Evolutionary conservation across 2,329 filamentous ascomycete genomes (phyloP), one percentile per base, ranked within the genome.

Genomic region (Simplicillium sp.): DNA sequence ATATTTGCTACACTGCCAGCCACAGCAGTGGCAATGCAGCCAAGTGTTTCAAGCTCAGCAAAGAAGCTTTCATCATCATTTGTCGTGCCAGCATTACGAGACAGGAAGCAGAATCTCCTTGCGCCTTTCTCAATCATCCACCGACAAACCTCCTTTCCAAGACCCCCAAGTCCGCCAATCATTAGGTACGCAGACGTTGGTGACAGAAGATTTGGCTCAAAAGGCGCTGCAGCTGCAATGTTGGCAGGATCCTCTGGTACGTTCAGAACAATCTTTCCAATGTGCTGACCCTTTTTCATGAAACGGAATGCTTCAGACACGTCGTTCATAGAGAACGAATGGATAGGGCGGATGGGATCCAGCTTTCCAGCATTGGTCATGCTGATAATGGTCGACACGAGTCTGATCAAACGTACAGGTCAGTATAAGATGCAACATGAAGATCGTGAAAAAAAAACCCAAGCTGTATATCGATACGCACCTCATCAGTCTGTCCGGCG

Each of bases 271-370:
- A 50, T 58, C 39, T 68, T 69, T 0, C 64, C 66, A 25, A 65
- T 59, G 42, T 67, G 64, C 32, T 49, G 50, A 2, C 61, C 64
- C 4, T 49, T 51, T 37, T 66, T 63, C 53, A 70, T 57, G 14
- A 59, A 50, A 0, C 59, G 48, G 43, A 70, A 63, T 0, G 65
- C 65, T 7, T 61, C 53, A 5, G 52, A 47, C 1, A 64, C 49
- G 3, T 60, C 43, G 2, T 53, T 49, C 4, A 51, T 47, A 7
- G 40, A 39, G 41, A 59, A 52, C 15, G 46, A 35, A 38, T 56
- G 52, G 5, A 44, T 46, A 33, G 37, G 48, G 31, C 31, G 48
- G 40, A 50, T 56, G 14, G 47, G 49, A 31, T 41, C 50, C 35
- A 44, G 48, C 29, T 48, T 31, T 2, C 49, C 44, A 7, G 20